A percentile compares a stretch with the other conserved stretches of the same genome.
These are phyloP conservation scores for Smittium mucronatum DNA, from an alignment of 371 early-diverging fungal species.

Conservation along the genomic window DNA sequence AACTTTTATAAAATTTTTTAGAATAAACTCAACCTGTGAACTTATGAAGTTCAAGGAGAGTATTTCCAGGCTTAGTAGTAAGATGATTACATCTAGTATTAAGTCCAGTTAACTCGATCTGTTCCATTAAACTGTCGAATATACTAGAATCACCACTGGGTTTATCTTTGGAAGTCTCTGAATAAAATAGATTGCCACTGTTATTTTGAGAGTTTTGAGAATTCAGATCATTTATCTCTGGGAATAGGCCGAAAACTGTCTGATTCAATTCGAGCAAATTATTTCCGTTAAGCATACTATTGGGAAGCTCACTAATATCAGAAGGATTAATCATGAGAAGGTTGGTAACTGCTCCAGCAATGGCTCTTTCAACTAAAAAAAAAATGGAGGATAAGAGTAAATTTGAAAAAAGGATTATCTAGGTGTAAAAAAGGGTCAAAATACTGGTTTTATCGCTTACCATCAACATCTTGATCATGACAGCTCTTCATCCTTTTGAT, in stretches of 20 bases:
- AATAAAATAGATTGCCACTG: neutral
- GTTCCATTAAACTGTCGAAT: neutral
- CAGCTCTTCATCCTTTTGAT: neutral
- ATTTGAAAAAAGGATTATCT: too few relatives aligned
- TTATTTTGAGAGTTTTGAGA: neutral
- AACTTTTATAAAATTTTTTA: too few relatives aligned
- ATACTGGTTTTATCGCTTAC: too few relatives aligned
- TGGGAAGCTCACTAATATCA: constrained; percentile 24
- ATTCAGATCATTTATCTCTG: constrained; percentile 20
- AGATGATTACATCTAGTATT: too few relatives aligned
- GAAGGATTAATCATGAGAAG: constrained; percentile 8
- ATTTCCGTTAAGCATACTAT: constrained; percentile 21
- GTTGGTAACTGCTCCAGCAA: neutral
- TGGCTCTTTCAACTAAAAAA: neutral
- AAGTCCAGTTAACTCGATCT: neutral
- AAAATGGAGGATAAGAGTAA: too few relatives aligned
- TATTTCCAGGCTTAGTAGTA: too few relatives aligned
- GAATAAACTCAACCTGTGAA: too few relatives aligned
- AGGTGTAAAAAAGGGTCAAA: too few relatives aligned
- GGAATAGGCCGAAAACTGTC: constrained; percentile 26
- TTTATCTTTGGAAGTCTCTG: neutral
- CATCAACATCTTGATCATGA: neutral
- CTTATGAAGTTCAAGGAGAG: too few relatives aligned
- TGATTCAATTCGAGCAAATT: constrained; percentile 29
- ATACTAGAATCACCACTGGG: neutral